Evolutionary conservation across 352 stramenopile genomes (phyloP).

Genomic region (Aphanomyces stellatus): DNA sequence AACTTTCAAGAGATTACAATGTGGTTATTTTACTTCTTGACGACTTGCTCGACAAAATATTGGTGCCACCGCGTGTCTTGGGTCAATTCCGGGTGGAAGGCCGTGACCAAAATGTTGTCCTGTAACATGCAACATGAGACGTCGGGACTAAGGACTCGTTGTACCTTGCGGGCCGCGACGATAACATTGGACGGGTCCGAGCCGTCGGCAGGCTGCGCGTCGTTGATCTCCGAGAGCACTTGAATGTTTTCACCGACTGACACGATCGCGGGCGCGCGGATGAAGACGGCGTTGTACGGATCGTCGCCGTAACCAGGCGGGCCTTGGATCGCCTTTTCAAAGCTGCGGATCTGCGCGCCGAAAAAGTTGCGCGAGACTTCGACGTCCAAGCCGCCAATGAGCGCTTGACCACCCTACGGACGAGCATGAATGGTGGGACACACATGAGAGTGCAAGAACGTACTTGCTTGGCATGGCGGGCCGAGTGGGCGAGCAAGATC

Average conservation of each 20-base stretch:
- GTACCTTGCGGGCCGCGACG: conserved; percentile 64
- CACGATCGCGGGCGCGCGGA: conserved; percentile 94
- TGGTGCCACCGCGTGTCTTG: conserved; percentile 90
- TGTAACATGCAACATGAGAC: too few species aligned
- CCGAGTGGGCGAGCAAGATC: conserved; percentile 89
- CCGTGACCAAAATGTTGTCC: conserved; percentile 89
- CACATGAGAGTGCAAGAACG: conserved; percentile 18
- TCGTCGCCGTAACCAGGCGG: conserved; percentile 42
- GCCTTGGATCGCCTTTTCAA: conserved; percentile 54
- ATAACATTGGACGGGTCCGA: conserved; percentile 76
- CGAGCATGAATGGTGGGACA: conserved; percentile 34
- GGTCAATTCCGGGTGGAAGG: conserved; percentile 95
- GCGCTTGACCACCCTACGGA: conserved; percentile 77
- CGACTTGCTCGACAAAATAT: conserved; percentile 87
- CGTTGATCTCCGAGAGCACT: conserved; percentile 84
- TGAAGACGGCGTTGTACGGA: conserved; percentile 94
- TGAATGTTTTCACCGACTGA: conserved; percentile 83
- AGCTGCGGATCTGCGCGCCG: conserved; percentile 86
- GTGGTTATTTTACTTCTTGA: conserved; percentile 18
- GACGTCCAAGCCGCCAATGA: conserved; percentile 93
- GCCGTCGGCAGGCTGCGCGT: conserved; percentile 54
- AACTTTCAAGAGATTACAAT: neutral
- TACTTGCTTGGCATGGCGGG: conserved; percentile 78
- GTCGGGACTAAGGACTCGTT: neutral
- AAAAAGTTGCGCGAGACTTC: conserved; percentile 97